Base-by-base conservation (phyloP, 164 flowering plant genomes). In the Stephania japonica region DNA sequence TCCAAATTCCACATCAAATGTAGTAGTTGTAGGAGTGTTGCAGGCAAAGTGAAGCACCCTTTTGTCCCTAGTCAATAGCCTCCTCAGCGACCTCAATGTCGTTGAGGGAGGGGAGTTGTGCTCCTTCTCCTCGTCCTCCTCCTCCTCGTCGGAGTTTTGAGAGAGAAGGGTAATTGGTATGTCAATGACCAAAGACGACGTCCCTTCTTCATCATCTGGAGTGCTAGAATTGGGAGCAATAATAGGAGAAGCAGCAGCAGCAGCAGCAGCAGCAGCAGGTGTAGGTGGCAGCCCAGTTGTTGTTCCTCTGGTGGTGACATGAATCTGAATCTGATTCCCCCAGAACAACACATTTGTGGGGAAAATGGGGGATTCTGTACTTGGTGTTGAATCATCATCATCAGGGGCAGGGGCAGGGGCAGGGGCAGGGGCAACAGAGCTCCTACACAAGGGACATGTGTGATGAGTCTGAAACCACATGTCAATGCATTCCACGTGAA, bases 391-490 rank as follows among this genome's bases (percentile, higher is more conserved):
- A n/a, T n/a, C 0, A 32, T 32, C 38, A 32, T 32, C 38, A 32
- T 32, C 2, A 27, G 32, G 32, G 32, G 1, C 32, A 27, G 1
- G 32, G 3, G 1, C 0, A 32, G 2, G 38, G 1, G 2, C 3
- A 32, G 38, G 38, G 38, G 41, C 77, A 5, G 75, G 62, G 3
- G 76, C 10, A 41, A 91, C 84, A 0, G 87, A 73, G 78, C 78
- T 79, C 65, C 97, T 79, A 64, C 97, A 92, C 4, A 92, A 75
- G 0, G 92, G 93, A 69, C 97, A 92, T 19, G 93, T 92, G n/a
- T 92, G 84, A 73, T 92, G 95, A 6, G 95, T 88, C 42, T 90
- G 88, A 59, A 92, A 88, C 97, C 97, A 92, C 92, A 85, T 92
- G 70, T 90, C 97, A 70, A 92, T 92, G 73, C 95, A 90, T 4